Evolutionary conservation across 306 rosid genomes (phyloP), one percentile per base, ranked within the genome.

Genomic region (Styphnolobium japonicum): DNA sequence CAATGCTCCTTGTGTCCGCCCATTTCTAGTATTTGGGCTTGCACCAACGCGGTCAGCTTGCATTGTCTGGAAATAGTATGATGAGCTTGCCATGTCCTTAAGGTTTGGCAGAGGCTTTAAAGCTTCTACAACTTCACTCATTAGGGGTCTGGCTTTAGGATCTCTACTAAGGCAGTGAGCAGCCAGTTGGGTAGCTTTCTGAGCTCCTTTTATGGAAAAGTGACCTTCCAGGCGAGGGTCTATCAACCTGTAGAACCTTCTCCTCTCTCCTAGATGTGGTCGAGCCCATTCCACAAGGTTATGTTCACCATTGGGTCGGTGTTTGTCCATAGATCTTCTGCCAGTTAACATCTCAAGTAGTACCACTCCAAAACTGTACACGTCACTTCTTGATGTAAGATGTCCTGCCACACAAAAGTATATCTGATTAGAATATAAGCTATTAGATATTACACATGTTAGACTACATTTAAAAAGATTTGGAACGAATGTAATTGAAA

Each of bases 271-370:
- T n/a, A 94, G 89, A 87, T 92, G 88, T 3, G 98, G 98, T 67
- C 98, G 91, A 76, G 98, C 97, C 98, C 98, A 94, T 81, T 92
- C 98, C 51, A 94, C 98, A 43, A 94, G 97, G 79, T 94, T 94
- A 74, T 94, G 98, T 55, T 94, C 97, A 5, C 98, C 98, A 11
- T 92, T 89, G 65, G 98, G 98, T 46, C 98, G 81, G 81, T 92
- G 88, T 86, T 94, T 94, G 82, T 94, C 98, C 98, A 94, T 94
- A 18, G 98, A 94, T 89, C 98, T 91, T 91, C 98, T 87, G 52
- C 98, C 98, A 0, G 89, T 83, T 77, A 94, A 67, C 98, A 94
- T 94, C 88, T 94, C 98, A 11, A 94, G 98, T 18, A 94, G 88
- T 73, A 94, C 98, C 65, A 94, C 98, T 9, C 98, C 98, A 0